Evolutionary conservation across 2,329 filamentous ascomycete genomes (phyloP).

Genomic region (Macroventuria anomochaeta): DNA sequence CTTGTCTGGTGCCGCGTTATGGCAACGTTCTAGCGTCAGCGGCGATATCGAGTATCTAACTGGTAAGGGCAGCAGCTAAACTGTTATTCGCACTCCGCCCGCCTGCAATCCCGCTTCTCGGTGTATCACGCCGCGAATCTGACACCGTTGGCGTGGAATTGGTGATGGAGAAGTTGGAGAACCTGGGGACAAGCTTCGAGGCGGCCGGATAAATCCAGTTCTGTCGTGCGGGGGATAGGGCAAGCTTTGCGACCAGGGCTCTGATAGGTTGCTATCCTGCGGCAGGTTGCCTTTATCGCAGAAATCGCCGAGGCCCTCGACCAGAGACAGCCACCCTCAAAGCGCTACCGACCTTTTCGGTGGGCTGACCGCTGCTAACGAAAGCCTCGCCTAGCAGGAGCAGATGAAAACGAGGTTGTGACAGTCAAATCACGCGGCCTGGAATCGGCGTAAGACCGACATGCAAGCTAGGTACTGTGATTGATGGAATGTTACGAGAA

Average conservation of each 20-base stretch:
- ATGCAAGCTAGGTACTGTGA: conserved; percentile 22
- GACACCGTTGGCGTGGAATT: conserved; percentile 17
- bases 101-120: conserved; percentile 17
- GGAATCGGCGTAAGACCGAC: conserved; percentile 25
- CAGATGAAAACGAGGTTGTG: conserved; percentile 21
- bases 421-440: conserved; percentile 22
- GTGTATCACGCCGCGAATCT: conserved; percentile 21
- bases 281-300: conserved; percentile 19
- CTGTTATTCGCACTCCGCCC: conserved; percentile 22
- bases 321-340: conserved; percentile 21
- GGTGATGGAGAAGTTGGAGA: conserved; percentile 21
- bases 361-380: conserved; percentile 27
- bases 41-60: conserved; percentile 5
- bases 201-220: conserved; percentile 26
- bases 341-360: conserved; percentile 27
- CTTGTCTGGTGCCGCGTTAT: neutral
- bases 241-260: conserved; percentile 20
- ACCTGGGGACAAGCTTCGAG: conserved; percentile 25
- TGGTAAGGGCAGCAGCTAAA: conserved; percentile 12
- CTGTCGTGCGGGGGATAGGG: conserved; percentile 21
- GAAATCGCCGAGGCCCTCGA: conserved; percentile 14
- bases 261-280: conserved; percentile 24
- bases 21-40: conserved; percentile 2
- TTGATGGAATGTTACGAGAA: conserved; percentile 30
- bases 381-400: conserved; percentile 22